Evolutionary conservation across 371 early-diverging fungal genomes (phyloP), one percentile per base, ranked within the genome.

Genomic region (Haplosporangium sp.): DNA sequence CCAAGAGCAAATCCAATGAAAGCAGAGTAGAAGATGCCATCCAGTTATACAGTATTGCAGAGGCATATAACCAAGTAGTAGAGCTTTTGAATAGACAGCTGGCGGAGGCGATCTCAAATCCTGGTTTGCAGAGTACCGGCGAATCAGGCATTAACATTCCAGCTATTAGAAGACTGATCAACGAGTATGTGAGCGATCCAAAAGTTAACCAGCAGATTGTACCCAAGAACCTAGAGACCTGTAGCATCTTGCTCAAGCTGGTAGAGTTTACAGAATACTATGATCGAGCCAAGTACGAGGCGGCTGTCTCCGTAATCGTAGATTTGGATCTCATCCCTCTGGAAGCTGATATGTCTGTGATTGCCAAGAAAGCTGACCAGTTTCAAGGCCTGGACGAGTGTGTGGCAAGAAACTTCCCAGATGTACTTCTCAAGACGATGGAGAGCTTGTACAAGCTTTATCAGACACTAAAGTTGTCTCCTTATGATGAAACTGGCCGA

Each of bases 21-120:
- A 95, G 94, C 3, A 85, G 87, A 20, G 87, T 92, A 58, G 83
- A 84, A 44, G 96, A 96, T 70, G 92, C 95, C 2, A 86, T 96
- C 20, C 77, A 86, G 72, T 87, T 96, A 20, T 95, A 90, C 72
- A 89, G 95, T 75, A 82, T 94, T 53, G 91, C 92, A 10, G 86
- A 90, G 77, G 91, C 95, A 55, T 94, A 93, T 75, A 91, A 94
- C 77, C 86, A 83, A 6, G 96, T 96, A 27, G 83, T 95, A 2
- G 86, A 86, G 47, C 87, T 96, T n/a, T 71, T 97, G 73, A 90
- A 89, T 73, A 87, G 89, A 69, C 91, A 94, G 74, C 82, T 97
- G 50, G 93, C 94, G 53, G 94, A 95, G 62, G 86, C 85, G 4
- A 74, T 92, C 35, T 79, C 86, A 8, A 76, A 82, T 55, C 82